Evolutionary conservation across 306 rosid genomes (phyloP), one percentile per base, ranked within the genome.

Genomic region (Vigna hirtella): DNA sequence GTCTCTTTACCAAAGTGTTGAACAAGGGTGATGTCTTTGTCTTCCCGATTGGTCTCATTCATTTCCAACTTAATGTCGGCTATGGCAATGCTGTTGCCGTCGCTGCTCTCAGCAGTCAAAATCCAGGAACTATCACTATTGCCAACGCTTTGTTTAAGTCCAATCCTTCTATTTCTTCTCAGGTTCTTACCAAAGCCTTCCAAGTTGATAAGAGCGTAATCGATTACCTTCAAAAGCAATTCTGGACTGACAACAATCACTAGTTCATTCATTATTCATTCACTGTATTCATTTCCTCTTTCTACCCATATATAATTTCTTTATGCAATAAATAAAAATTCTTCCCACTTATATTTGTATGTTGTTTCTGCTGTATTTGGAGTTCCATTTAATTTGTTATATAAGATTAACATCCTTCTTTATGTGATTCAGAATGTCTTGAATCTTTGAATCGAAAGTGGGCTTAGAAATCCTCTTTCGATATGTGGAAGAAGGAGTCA

Each of bases 111-210:
- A 72, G 67, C 38, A 72, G 79, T 8, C 79, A 79, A 6, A 79
- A 72, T 40, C 68, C 78, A 1, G 79, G 79, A 73, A 24, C 67
- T 3, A 53, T 55, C 5, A 72, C 74, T 4, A 51, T 72, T 51
- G 67, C 78, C 4, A 78, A 82, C 30, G 63, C 83, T 18, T 45
- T 78, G 10, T 82, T 85, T 36, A 82, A 77, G 50, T 67, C 86
- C 1, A 28, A n/a, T 22, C 88, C 86, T 14, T 57, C 77, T 1
- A 82, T 85, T n/a, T 69, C 77, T 68, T 7, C 49, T 0, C 70
- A 85, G 9, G 76, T 78, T 18, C 82, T 78, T 1, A 42, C 86
- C 69, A 78, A 72, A 70, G 80, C 87, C 2, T 84, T 77, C 38
- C 76, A 64, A 6, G 79, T 84, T 4, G 87, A 84, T 12, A 84